These are phyloP conservation scores for Flaveria floridana DNA, from an alignment of 140 eudicot species.

Conservation along the genomic window DNA sequence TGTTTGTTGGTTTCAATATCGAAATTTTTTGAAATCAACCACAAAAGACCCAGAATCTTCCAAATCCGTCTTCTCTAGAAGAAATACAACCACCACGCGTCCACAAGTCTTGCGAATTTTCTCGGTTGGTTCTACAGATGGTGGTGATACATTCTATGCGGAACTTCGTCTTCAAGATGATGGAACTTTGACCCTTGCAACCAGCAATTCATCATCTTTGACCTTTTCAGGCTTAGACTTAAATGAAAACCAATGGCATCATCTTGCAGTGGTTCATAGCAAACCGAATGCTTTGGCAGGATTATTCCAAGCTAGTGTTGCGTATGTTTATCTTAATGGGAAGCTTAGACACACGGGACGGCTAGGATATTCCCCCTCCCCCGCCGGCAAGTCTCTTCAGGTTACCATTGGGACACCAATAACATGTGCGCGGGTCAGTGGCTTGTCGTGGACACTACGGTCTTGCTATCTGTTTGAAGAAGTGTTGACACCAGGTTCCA, in stretches of 20 bases:
- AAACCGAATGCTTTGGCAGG: constrained; percentile 99
- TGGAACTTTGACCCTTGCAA: constrained; percentile 80
- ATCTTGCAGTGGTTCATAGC: constrained; percentile 91
- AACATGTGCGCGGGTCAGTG: constrained; percentile 58
- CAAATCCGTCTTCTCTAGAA: constrained; percentile 47
- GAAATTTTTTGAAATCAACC: constrained; percentile 58
- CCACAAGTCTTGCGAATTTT: constrained; percentile 64
- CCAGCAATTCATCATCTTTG: constrained; percentile 86
- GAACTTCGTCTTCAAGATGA: constrained; percentile 88
- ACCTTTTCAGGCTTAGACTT: constrained; percentile 82
- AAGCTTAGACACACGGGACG: constrained; percentile 87
- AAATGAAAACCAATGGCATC: constrained; percentile 95
- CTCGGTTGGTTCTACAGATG: constrained; percentile 80
- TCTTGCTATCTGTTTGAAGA: constrained; percentile 91
- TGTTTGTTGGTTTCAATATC: constrained; percentile 92
- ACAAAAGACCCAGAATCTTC: constrained; percentile 52
- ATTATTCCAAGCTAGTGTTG: constrained; percentile 89
- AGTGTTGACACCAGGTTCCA: constrained; percentile 92
- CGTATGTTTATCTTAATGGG: constrained; percentile 87
- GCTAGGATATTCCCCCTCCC: constrained; percentile 93
- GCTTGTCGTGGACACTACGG: constrained; percentile 82
- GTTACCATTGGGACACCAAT: constrained; percentile 91
- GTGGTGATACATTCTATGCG: constrained; percentile 69
- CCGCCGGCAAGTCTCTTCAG: constrained; percentile 84
- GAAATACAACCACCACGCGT: constrained; percentile 34